phyloP scores from a whole-genome alignment of 73 alveolate species.

The Blepharisma japonicum region DNA sequence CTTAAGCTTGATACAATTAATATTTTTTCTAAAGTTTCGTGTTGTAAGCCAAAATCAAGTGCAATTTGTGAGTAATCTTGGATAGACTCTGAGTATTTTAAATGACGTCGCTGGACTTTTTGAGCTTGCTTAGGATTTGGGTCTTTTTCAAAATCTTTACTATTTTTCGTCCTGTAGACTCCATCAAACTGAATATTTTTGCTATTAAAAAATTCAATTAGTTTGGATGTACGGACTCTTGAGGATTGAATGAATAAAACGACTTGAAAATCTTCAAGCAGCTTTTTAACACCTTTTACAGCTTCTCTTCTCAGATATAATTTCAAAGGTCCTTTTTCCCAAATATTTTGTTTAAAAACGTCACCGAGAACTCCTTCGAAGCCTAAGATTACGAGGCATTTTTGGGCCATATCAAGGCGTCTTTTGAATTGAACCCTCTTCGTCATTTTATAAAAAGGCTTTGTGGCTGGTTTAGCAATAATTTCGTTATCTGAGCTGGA shows the following conservation, averaged over 20 bases:
- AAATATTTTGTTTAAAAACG: constrained; percentile 5
- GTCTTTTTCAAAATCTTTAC: not conserved
- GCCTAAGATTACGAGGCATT: not conserved
- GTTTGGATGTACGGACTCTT: not conserved
- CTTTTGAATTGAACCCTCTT: constrained; percentile 6
- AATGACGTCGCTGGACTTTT: not conserved
- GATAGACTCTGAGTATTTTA: not conserved
- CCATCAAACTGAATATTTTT: not conserved
- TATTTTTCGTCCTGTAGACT: not conserved
- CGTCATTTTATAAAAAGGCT: not conserved
- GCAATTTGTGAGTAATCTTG: not conserved
- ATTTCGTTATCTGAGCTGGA: too few species aligned
- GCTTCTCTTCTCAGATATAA: constrained; percentile 19
- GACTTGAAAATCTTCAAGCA: constrained; percentile 6
- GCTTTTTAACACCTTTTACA: constrained; percentile 7
- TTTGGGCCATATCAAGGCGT: not conserved
- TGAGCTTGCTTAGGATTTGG: too few species aligned
- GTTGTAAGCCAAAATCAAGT: constrained; percentile 1
- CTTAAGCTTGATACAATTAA: constrained; percentile 3
- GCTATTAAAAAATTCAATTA: not conserved
- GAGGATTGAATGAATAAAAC: not conserved
- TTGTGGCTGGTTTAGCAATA: not conserved
- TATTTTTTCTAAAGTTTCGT: not conserved
- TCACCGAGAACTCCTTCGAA: constrained; percentile 28
- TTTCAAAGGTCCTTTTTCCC: not conserved